A percentile compares a stretch with the other conserved stretches of the same genome.
These are phyloP conservation scores for Meyerozyma guilliermondii DNA, from an alignment of 1,139 yeast species.

Conservation along the genomic window DNA sequence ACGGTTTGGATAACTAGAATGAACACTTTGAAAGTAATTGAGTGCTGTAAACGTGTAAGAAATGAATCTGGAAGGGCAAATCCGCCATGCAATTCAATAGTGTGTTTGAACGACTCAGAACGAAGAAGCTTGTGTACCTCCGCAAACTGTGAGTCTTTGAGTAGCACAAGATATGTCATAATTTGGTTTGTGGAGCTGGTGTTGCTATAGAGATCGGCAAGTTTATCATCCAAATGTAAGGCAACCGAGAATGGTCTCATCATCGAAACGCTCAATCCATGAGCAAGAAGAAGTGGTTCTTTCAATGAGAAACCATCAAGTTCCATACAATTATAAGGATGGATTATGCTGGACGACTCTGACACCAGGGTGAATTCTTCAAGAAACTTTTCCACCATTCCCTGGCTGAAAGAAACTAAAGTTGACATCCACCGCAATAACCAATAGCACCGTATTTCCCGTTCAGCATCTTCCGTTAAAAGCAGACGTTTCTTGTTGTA, in stretches of 20 bases:
- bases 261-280: background rate
- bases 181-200: background rate
- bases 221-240: background rate
- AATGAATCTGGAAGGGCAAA: constrained; percentile 5
- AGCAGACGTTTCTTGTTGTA: constrained; percentile 1
- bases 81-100: constrained; percentile 5
- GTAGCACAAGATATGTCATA: constrained; percentile 1
- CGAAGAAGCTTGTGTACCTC: constrained; percentile 4
- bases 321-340: background rate
- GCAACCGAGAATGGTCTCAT: background rate
- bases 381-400: constrained; percentile 6
- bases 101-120: background rate
- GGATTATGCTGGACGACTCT: background rate
- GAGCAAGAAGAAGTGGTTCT: background rate
- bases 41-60: constrained; percentile 5
- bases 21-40: constrained; percentile 10
- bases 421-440: constrained; percentile 9
- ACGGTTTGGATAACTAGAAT: constrained; percentile 8
- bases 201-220: background rate
- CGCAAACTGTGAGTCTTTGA: constrained; percentile 6
- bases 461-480: background rate
- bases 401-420: constrained; percentile 8
- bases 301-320: background rate
- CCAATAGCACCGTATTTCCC: constrained; percentile 4
- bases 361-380: constrained; percentile 6